Conservation (phyloP, 257 asterid genomes). For the Solanum okadae region DNA sequence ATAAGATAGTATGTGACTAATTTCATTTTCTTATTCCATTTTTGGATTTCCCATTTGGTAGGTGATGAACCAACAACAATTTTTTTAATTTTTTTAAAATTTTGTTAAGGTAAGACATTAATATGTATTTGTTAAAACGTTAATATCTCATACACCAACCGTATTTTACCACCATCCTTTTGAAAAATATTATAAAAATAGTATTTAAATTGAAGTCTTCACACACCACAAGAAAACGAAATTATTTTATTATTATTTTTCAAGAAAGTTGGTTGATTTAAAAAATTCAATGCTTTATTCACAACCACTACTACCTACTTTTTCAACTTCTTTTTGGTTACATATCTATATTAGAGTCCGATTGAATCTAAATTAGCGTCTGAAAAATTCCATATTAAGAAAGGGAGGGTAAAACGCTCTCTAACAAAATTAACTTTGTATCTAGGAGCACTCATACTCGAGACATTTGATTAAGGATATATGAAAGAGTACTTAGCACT, state of each 20-base stretch:
- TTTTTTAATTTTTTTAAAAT: not conserved
- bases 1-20: not conserved
- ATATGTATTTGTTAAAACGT: not conserved
- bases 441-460: too few species aligned
- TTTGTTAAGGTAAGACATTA: not conserved
- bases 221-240: not conserved
- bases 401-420: too few species aligned
- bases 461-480: too few species aligned
- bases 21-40: not conserved
- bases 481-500: too few species aligned
- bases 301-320: not conserved
- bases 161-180: not conserved
- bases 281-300: not conserved
- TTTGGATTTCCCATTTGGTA: not conserved
- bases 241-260: not conserved
- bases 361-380: too few species aligned
- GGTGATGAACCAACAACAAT: not conserved
- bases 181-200: not conserved
- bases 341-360: rapidly evolving
- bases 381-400: rapidly evolving
- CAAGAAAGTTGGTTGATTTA: not conserved
- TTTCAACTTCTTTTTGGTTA: not conserved
- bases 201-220: not conserved
- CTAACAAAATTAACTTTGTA: too few species aligned
- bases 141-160: not conserved